Evolutionary conservation across 441 rosid species (phyloP), one percentile per base, ranked within the genome.

Genomic region (Adansonia rubrostipa): DNA sequence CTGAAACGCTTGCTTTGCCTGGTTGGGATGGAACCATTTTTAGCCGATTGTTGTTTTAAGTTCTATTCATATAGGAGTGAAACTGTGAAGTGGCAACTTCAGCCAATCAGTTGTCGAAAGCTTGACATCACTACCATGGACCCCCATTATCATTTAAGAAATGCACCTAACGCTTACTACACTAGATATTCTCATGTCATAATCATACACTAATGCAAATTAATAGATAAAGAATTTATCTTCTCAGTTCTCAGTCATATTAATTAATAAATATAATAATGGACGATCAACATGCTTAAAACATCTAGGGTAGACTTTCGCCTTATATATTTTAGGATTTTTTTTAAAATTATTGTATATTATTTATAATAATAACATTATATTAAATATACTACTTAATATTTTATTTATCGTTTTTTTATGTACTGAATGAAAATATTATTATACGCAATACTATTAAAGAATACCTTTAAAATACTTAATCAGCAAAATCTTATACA

Each of bases 221-320:
- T 0, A 40, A 51, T 9, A 51, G 0, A 36, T 36, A 3, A 36
- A 36, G 40, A 36, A 36, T 36, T 36, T 36, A 36, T 36, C 40
- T 36, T 36, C 40, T 51, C 56, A 51, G 11, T 48, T 10, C 4
- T 10, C 13, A 11, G 14, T 69, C 58, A 69, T 40, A 69, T 47
- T n/a, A 47, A 47, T 47, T 6, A 19, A 68, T 6, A 19, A 68
- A 68, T 19, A 19, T 10, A 19, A 22, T 11, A 69, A 48, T 48
- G 9, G 9, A 48, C 19, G 19, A n/a, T 69, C 73, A 20, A 69
- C 17, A 22, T 69, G 58, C 56, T 69, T 24, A 69, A n/a, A 69
- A 50, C 73, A 11, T 22, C 56, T 69, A 69, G 45, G 10, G 15
- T 67, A 44, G 28, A 66, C 48, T 66, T 65, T 65, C 2, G 9